phyloP scores from a whole-genome alignment of 805 yeast species.

The Starmerella geochares region DNA sequence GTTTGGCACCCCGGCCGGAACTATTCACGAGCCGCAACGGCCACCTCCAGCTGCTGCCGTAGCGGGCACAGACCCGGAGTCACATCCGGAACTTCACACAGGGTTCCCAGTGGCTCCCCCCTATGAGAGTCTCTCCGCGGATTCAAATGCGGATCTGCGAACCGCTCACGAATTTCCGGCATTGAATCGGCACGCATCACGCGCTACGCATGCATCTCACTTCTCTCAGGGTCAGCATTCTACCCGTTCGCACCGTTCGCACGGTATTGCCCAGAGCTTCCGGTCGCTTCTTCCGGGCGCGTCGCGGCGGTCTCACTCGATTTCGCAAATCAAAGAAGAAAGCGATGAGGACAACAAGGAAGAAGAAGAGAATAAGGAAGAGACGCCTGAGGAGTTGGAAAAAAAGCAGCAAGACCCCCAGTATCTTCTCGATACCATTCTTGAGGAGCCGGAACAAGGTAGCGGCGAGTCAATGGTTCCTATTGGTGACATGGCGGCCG shows the following conservation, averaged over 20 bases:
- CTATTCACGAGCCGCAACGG: neutral
- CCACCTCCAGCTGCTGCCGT: constrained; percentile 2
- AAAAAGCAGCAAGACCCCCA: constrained; percentile 20
- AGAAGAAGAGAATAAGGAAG: neutral
- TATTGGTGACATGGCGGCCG: constrained; percentile 23
- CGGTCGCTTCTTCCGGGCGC: constrained; percentile 1
- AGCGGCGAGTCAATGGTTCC: constrained; percentile 13
- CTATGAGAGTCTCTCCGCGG: neutral
- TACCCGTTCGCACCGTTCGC: neutral
- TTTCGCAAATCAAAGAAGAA: neutral
- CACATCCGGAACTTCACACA: neutral
- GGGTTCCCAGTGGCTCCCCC: neutral
- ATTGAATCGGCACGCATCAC: neutral
- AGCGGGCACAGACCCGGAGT: neutral
- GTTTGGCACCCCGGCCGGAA: neutral
- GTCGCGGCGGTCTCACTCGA: neutral
- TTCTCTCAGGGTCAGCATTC: constrained; percentile 1
- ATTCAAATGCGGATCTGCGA: constrained; percentile 2
- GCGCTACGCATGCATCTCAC: neutral
- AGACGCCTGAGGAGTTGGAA: constrained; percentile 12
- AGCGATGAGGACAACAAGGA: constrained; percentile 2
- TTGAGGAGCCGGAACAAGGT: constrained; percentile 23
- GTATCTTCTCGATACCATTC: constrained; percentile 22
- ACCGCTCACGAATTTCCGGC: constrained; percentile 9
- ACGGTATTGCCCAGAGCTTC: neutral